A percentile compares a stretch with the other conserved stretches of the same genome.
Evolutionary conservation across 2,329 filamentous ascomycete genomes (phyloP).

Genomic region (Trichophyton simii): DNA sequence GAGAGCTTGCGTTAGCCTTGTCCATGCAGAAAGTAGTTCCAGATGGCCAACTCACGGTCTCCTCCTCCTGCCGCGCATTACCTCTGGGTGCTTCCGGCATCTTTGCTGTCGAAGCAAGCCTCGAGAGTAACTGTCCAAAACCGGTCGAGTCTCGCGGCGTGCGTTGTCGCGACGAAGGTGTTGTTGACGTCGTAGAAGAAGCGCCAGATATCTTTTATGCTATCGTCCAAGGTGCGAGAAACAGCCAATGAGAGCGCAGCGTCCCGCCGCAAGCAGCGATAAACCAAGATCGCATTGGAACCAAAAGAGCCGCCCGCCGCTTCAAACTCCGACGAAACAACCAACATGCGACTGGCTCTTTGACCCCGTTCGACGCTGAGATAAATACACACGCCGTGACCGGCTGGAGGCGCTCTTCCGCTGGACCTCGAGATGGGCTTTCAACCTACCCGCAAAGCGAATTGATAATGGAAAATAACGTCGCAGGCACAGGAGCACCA

Average conservation of each 20-base stretch:
- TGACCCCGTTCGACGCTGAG: background rate
- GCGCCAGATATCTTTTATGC: background rate
- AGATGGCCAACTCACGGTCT: background rate
- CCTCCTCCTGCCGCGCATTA: background rate
- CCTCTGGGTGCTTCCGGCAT: background rate
- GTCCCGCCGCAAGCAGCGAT: background rate
- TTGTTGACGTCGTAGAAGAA: background rate
- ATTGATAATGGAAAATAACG: conserved; percentile 26
- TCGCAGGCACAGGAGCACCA: conserved; percentile 15
- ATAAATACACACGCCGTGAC: background rate
- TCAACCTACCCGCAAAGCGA: conserved; percentile 1
- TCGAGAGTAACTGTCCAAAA: background rate
- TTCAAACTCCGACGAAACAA: background rate
- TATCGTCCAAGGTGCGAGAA: background rate
- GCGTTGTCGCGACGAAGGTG: background rate
- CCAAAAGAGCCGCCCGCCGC: background rate
- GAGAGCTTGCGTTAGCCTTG: background rate
- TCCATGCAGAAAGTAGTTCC: background rate
- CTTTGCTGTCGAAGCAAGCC: background rate
- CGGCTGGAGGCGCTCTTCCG: background rate
- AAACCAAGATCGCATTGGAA: background rate
- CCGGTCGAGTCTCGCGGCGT: background rate
- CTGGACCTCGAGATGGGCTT: conserved; percentile 1
- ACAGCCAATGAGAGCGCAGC: background rate
- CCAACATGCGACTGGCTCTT: background rate